Base-by-base conservation (phyloP, 371 early-diverging fungal genomes). In the Smittium mucronatum region DNA sequence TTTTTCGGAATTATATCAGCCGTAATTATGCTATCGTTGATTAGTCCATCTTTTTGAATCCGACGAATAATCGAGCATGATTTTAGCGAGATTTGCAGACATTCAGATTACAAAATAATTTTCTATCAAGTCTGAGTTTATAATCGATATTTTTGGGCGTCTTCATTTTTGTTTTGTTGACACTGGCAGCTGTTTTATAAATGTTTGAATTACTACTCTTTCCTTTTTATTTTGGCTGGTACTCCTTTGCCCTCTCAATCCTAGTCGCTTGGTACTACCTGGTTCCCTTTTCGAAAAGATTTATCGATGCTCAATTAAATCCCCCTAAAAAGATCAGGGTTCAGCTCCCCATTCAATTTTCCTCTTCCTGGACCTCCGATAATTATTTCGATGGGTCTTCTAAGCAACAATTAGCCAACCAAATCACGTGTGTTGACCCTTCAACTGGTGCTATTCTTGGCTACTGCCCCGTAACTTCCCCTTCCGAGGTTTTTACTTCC, bases 401-500 rank as follows among this genome's bases (percentile, higher is more conserved):
- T 21, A 11, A 5, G 5, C 47, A 47, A 47, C 5, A 47, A 47
- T 47, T 47, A 47, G 11, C 47, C 47, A 47, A 47, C 35, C 16
- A 47, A n/a, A 92, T 93, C 75, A 77, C 84, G 32, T 93, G 93
- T 76, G 90, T 85, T 74, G 93, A 93, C 70, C 93, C 93, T n/a
- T 82, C 93, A 57, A 93, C 93, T 57, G 93, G 90, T 26, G 84
- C 84, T 58, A 83, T 81, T 36, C 82, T 93, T 35, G 87, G 83
- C 35, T 82, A 80, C n/a, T 84, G 88, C 28, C 79, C 78, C 57
- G 83, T 85, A 2, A 85, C 85, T 36, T 80, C 87, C 11, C 74
- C 79, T 0, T 75, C 76, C 15, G 80, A 91, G 66, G 85, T 93
- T 26, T 69, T 79, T 32, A 82, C 73, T 28, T 83, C 85, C 57